Evolutionary conservation across 2,329 filamentous ascomycete genomes (phyloP), one percentile per base, ranked within the genome.

Genomic region (Cladosporium sp.): DNA sequence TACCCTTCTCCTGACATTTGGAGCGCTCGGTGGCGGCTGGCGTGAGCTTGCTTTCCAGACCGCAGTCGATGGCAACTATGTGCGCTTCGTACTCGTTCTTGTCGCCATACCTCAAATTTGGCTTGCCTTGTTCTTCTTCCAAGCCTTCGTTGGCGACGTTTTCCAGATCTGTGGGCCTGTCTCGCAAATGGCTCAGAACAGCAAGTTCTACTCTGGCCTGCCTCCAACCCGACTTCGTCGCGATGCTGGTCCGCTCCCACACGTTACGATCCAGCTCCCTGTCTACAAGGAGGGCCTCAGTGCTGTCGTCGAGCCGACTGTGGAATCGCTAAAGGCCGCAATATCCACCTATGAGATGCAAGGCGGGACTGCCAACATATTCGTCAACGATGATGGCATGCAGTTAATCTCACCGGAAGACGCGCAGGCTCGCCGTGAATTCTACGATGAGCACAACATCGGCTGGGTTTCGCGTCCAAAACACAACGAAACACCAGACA

Each of bases 351-450:
- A 83, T 68, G 81, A 83, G 67, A 78, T 83, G 71, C 77, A 81
- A 68, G 88, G 88, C n/a, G 88, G 88, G 8, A 85, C 86, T 0
- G 88, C 88, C 29, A 89, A 86, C 71, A 88, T 90, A 68, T 89
- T 89, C 71, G 78, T 90, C 73, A 89, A 90, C 69, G 88, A 90
- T 65, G 88, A 90, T 68, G 88, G 88, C 65, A 86, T 90, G 83
- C 87, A 89, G 73, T 76, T 88, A 37, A 79, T 90, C 18, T 77
- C 82, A 5, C 73, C 78, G 10, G 78, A 81, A 7, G 78, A 81
- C n/a, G 78, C 80, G 11, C 76, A 75, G 56, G 78, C 77, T 26
- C 75, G 80, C 21, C 79, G 81, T 63, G 80, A 82, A 58, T 83
- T 81, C 69, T 83, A 83, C 71, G 80, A 82, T 12, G 81, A 83